These are phyloP conservation scores for Candida tetrigidarum DNA, from an alignment of 1,139 yeast genomes.

Conservation along the genomic window DNA sequence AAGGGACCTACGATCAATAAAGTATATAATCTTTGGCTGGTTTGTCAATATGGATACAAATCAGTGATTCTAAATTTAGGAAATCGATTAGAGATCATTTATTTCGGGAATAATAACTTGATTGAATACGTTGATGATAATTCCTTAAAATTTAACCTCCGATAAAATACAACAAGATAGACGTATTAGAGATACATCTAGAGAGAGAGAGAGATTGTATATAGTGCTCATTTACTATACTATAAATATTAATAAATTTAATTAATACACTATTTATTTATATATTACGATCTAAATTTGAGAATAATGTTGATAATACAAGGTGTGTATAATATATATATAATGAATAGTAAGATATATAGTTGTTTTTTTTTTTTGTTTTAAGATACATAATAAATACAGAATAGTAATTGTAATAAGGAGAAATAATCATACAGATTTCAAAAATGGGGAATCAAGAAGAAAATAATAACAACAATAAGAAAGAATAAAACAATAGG, in stretches of 20 bases:
- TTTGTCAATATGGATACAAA: conserved; percentile 68
- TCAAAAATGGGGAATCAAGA: neutral
- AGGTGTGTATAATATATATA: no score
- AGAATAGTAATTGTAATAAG: conserved; percentile 2
- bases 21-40: neutral
- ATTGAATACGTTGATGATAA: conserved; percentile 27
- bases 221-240: neutral
- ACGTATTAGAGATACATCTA: neutral
- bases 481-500: conserved; percentile 3
- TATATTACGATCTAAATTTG: no score
- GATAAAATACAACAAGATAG: neutral
- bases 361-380: neutral
- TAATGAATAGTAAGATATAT: no score
- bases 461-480: neutral
- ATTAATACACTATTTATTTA: no score
- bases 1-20: neutral
- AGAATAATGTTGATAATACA: no score
- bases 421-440: conserved; percentile 5
- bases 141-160: conserved; percentile 6
- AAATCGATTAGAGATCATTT: conserved; percentile 68
- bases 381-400: conserved; percentile 6
- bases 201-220: no score
- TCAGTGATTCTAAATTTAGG: conserved; percentile 78
- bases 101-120: conserved; percentile 64
- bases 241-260: no score